Base-by-base conservation (phyloP, 202 grass and related monocot genomes). In the Eragrostis tef region DNA sequence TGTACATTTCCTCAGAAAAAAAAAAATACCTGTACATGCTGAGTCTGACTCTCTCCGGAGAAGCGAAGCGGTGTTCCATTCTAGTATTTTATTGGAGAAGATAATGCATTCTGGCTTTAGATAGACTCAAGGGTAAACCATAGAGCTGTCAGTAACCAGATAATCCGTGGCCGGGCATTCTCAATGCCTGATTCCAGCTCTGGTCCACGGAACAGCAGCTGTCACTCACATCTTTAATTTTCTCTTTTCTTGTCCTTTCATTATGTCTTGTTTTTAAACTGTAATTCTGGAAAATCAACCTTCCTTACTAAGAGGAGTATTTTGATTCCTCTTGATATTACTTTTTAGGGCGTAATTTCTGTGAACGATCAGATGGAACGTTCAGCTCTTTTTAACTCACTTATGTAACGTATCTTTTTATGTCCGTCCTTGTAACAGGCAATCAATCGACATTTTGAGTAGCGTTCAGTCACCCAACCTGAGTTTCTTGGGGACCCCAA, bases 371-470 rank as follows among this genome's bases (percentile, higher is more conserved):
- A 6, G 34, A 39, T 2, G 34, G 34, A 39, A 39, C 34, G 6
- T 39, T 39, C 14, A 61, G 11, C 41, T 41, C 24, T 57, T 1
- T 49, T 47, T 65, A 11, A 67, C 16, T 76, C 25, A 52, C 14
- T 22, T 45, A 9, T 26, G 16, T 74, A 78, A 82, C 74, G 65
- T 47, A 9, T 39, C 7, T 45, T 54, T 53, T 17, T n/a, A n/a
- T n/a, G n/a, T n/a, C 66, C 8, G n/a, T 70, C 67, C 19, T 74
- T 50, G 84, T 71, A 42, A 72, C 90, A 98, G 92, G 88, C 92
- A 98, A 76, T 98, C 92, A 2, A 98, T 98, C 6, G 88, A 98
- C 90, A 98, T 93, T 69, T 84, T 90, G 44, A 91, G 86, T 57
- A 92, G 85, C 50, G 86, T 97, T 59, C 88, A 90, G 19, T 87